Percentiles rank a stretch among this genome's conserved stretches.
Evolutionary conservation across 2,329 filamentous ascomycete genomes (phyloP).

Genomic region (Fonsecaea pugnacius): DNA sequence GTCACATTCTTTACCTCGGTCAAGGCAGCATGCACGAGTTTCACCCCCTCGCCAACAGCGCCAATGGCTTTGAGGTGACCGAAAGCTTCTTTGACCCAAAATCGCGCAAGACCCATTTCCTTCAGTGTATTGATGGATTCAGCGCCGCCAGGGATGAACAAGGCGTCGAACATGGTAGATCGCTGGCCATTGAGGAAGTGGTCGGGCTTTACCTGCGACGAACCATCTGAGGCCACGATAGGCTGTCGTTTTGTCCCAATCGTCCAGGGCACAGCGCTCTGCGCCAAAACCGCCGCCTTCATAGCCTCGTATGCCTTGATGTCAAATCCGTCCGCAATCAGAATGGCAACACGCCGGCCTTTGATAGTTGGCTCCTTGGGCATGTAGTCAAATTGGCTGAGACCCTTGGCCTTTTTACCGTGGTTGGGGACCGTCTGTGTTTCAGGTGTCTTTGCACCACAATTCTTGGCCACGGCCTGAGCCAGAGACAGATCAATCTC

Average conservation of each 20-base stretch:
- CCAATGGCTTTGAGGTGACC: conserved; percentile 80
- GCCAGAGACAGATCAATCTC: conserved; percentile 75
- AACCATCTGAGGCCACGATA: conserved; percentile 51
- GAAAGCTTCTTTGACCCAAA: conserved; percentile 80
- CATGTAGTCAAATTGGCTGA: conserved; percentile 74
- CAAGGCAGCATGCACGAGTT: conserved; percentile 60
- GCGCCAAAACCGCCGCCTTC: conserved; percentile 64
- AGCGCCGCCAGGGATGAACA: conserved; percentile 78
- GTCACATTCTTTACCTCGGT: conserved; percentile 53
- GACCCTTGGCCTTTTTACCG: conserved; percentile 67
- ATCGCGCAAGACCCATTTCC: conserved; percentile 71
- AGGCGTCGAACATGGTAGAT: conserved; percentile 75
- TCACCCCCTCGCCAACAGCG: conserved; percentile 72
- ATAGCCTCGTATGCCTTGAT: conserved; percentile 66
- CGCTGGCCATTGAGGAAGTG: conserved; percentile 81
- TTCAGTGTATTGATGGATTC: conserved; percentile 64
- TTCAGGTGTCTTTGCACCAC: conserved; percentile 59
- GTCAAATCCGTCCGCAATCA: conserved; percentile 80
- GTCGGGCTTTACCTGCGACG: conserved; percentile 64
- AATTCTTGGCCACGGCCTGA: conserved; percentile 69
- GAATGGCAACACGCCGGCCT: conserved; percentile 72
- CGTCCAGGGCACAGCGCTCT: conserved; percentile 71
- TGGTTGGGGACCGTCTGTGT: conserved; percentile 62
- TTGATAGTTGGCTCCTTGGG: conserved; percentile 69
- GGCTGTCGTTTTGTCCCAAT: conserved; percentile 70